Conservation (phyloP, 176 grass and related monocot genomes). For the Triticum timopheevii region DNA sequence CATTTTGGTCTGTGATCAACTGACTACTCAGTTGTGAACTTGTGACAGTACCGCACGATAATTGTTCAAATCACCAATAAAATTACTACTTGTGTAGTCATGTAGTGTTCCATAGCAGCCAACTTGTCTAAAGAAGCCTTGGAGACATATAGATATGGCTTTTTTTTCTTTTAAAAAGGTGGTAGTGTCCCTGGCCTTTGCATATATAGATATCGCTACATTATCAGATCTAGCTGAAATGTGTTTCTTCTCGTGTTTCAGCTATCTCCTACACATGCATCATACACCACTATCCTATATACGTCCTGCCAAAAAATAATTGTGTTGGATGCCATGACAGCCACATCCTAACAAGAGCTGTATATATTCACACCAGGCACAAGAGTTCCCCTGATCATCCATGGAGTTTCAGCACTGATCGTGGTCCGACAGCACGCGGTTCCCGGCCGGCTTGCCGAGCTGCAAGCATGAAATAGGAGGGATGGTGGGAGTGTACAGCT, state of each 20-base stretch:
- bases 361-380: constrained; percentile 35
- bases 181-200: no score
- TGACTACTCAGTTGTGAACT: neutral
- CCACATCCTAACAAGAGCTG: constrained; percentile 1
- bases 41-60: neutral
- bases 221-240: no score
- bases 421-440: constrained; percentile 57
- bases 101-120: neutral
- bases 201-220: no score
- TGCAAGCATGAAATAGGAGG: constrained; percentile 85
- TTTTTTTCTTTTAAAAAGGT: no score
- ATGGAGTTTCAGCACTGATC: constrained; percentile 57
- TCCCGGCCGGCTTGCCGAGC: constrained; percentile 73
- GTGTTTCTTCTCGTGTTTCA: no score
- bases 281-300: neutral
- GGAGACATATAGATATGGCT: neutral
- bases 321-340: neutral
- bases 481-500: constrained; percentile 56
- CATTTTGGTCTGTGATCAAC: neutral
- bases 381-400: neutral
- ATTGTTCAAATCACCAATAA: neutral
- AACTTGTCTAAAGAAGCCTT: neutral
- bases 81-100: neutral
- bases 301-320: neutral
- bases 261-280: no score